Evolutionary conservation across 208 protist species (phyloP).

Genomic region (Phytomonas francai): DNA sequence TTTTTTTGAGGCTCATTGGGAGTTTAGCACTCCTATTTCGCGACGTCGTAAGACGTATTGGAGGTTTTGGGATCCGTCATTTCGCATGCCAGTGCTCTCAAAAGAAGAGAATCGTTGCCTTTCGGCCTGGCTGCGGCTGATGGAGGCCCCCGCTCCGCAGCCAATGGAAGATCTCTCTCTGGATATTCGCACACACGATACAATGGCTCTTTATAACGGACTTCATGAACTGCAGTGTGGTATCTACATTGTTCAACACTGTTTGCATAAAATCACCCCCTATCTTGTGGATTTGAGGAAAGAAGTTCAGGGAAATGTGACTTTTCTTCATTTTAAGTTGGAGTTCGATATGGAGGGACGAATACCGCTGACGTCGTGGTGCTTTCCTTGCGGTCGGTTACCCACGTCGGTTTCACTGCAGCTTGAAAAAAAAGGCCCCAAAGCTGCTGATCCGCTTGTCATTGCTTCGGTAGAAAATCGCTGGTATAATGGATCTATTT

Average conservation of each 20-base stretch:
- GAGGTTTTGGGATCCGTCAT: slow-evolving; percentile 35
- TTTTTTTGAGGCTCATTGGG: slow-evolving; percentile 55
- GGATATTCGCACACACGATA: slow-evolving; percentile 41
- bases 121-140: slow-evolving; percentile 34
- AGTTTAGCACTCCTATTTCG: slow-evolving; percentile 40
- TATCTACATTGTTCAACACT: slow-evolving; percentile 24
- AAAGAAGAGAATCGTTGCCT: slow-evolving; percentile 46
- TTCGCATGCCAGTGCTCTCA: slow-evolving; percentile 28
- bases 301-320: slow-evolving; percentile 32
- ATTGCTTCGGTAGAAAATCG: slow-evolving; percentile 59
- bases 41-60: slow-evolving; percentile 20
- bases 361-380: slow-evolving; percentile 32
- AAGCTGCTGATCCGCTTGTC: slow-evolving; percentile 2
- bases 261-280: slow-evolving; percentile 25
- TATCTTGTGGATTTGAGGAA: slow-evolving; percentile 41
- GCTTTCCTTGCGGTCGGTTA: slow-evolving; percentile 13
- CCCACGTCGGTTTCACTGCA: slow-evolving; percentile 45
- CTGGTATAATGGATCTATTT: slow-evolving; percentile 65
- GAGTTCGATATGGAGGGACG: slow-evolving; percentile 23
- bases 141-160: slow-evolving; percentile 20
- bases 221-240: slow-evolving; percentile 41
- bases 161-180: slow-evolving; percentile 26
- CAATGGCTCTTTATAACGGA: slow-evolving; percentile 40
- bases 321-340: slow-evolving; percentile 54
- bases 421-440: slow-evolving; percentile 19